Evolutionary conservation across 2,329 filamentous ascomycete species (phyloP).

Genomic region (Aureobasidium namibiae): DNA sequence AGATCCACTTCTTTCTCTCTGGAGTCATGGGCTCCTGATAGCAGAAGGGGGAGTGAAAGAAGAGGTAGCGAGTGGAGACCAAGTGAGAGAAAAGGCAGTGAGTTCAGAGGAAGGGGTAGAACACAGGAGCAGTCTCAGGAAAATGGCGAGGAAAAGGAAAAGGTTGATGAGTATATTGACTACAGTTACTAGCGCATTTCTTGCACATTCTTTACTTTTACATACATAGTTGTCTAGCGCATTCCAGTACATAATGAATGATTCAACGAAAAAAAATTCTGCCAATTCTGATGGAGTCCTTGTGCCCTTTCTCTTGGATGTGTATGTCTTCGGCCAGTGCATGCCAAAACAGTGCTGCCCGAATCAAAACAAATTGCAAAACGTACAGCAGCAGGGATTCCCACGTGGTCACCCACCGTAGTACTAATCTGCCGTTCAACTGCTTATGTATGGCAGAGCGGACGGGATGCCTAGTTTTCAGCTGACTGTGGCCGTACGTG

Average conservation of each 20-base stretch:
- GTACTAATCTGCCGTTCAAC: neutral
- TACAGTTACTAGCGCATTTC: slow-evolving; percentile 2
- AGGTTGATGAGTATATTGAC: slow-evolving; percentile 4
- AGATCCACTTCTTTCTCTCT: neutral
- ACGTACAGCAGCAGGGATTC: neutral
- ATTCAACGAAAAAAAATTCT: neutral
- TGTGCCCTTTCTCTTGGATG: neutral
- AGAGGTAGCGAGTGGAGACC: too few species aligned
- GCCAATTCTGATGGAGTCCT: neutral
- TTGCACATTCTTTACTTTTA: neutral
- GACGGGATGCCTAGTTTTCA: neutral
- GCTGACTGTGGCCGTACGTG: neutral
- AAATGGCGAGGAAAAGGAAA: neutral
- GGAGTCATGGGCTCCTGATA: neutral
- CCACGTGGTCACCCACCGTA: neutral
- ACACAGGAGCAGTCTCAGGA: neutral
- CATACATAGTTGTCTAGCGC: neutral
- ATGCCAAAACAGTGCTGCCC: too few species aligned
- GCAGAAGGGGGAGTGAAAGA: too few species aligned
- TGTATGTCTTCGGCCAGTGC: too few species aligned
- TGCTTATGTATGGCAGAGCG: neutral
- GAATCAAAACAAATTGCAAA: neutral
- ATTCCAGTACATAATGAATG: neutral
- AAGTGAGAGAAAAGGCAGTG: too few species aligned
- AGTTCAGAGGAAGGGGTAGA: neutral